phyloP scores from a whole-genome alignment of 2,329 filamentous ascomycete genomes.

The Trichophyton benhamiae region DNA sequence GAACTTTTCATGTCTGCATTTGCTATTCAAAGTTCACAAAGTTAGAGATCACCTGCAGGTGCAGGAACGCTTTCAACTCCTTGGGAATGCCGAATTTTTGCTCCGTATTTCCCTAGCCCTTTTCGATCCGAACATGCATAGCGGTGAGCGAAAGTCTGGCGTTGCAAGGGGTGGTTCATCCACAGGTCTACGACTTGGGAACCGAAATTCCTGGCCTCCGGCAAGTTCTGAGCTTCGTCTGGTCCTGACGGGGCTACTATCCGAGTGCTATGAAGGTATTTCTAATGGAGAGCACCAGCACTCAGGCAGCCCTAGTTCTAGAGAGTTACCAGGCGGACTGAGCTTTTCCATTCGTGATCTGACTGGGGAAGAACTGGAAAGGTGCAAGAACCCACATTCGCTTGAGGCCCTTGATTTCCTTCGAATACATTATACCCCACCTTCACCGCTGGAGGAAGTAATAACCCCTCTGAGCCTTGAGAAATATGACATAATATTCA shows the following conservation, averaged over 20 bases:
- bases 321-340: conserved; percentile 52
- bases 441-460: conserved; percentile 56
- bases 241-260: conserved; percentile 72
- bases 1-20: conserved; percentile 60
- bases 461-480: conserved; percentile 58
- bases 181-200: conserved; percentile 75
- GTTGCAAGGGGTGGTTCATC: conserved; percentile 55
- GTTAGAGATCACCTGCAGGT: conserved; percentile 60
- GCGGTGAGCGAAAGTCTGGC: conserved; percentile 60
- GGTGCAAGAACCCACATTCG: conserved; percentile 68
- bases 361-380: conserved; percentile 62
- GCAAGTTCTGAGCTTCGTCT: conserved; percentile 86
- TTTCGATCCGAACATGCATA: conserved; percentile 71
- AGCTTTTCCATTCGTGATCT: conserved; percentile 80
- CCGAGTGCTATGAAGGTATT: conserved; percentile 52
- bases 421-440: conserved; percentile 69
- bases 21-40: conserved; percentile 64
- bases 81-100: conserved; percentile 75
- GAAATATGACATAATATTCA: conserved; percentile 80
- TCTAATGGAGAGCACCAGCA: conserved; percentile 1
- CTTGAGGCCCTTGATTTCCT: conserved; percentile 90
- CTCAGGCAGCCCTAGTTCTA: conserved; percentile 18
- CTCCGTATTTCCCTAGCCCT: conserved; percentile 68
- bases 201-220: conserved; percentile 76
- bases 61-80: conserved; percentile 67